Conservation (phyloP, 176 grass and related monocot genomes). For the Oryza coarctata region DNA sequence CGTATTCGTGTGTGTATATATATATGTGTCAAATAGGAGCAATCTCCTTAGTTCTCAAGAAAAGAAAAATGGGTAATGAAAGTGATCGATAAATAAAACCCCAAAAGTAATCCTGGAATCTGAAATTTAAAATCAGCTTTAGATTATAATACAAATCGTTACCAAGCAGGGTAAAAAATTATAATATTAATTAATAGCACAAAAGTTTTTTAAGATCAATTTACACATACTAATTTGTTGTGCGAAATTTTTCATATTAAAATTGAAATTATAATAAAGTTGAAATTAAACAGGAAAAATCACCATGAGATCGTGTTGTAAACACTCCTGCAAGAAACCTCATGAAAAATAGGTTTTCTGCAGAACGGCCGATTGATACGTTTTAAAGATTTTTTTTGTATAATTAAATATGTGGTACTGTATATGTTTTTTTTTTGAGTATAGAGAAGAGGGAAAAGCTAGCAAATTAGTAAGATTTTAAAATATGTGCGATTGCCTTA, state of each 20-base stretch:
- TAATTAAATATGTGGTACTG: too few relatives aligned
- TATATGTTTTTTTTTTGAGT: too few relatives aligned
- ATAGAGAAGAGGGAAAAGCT: neutral
- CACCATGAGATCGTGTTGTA: too few relatives aligned
- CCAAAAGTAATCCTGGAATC: too few relatives aligned
- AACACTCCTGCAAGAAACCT: neutral
- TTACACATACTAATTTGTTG: too few relatives aligned
- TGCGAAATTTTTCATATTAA: neutral
- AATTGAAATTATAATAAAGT: neutral
- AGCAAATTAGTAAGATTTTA: neutral
- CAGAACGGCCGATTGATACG: too few relatives aligned
- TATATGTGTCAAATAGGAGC: neutral
- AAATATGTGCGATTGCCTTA: neutral
- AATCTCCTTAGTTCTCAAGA: neutral
- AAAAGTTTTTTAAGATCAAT: neutral
- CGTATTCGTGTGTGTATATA: too few relatives aligned
- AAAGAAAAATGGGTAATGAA: neutral
- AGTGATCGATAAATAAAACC: too few relatives aligned
- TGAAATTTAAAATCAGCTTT: neutral
- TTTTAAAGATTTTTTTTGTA: neutral
- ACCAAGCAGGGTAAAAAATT: neutral
- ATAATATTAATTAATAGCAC: neutral
- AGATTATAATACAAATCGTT: neutral
- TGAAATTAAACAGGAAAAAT: too few relatives aligned
- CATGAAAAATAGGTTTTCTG: neutral